Base-by-base conservation (phyloP, 768 basidiomycete genomes). In the Leccinum incarnatum region DNA sequence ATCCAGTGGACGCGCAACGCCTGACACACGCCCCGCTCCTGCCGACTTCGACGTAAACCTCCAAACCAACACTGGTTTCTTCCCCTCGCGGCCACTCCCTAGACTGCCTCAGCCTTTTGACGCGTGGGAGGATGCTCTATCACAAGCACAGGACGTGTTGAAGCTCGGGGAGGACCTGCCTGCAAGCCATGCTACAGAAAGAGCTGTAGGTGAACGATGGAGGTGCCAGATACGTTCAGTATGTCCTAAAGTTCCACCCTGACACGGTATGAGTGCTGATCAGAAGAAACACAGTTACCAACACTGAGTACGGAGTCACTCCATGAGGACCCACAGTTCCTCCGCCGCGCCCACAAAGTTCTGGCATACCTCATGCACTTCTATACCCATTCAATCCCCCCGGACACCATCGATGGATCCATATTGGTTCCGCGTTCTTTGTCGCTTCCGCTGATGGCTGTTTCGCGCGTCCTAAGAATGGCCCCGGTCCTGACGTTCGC, bases 401-500 rank as follows among this genome's bases (percentile, higher is more conserved):
- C 75, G 5, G 65, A 74, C 17, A 67, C 75, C 34, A 59, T 69
- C 50, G 70, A 74, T 52, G 69, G 63, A 37, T 71, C 84, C 1
- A 73, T 85, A 42, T 67, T 80, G 53, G 83, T 99, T 34, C 96
- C 96, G 2, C 79, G 83, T 59, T 81, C 88, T 10, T 77, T 99
- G 42, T 82, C 92, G 1, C 73, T 91, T 23, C 95, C 96, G 0
- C 79, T 97, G 29, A 81, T 91, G 29, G 68, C 80, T 17, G 85
- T 96, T 50, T 96, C 93, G 14, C 80, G 80, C 10, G 74, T 81
- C 53, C 81, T 99, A 45, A 86, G 85, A 53, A 87, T 95, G n/a
- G 94, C 95, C 6, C 96, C 96, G 4, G 84, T 99, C 61, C 79
- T 98, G 63, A 99, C 95, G 0, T 99, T 94, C 69, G 91, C 95